Base-by-base conservation (phyloP, 2,329 filamentous ascomycete genomes). In the Penicillium polonicum region DNA sequence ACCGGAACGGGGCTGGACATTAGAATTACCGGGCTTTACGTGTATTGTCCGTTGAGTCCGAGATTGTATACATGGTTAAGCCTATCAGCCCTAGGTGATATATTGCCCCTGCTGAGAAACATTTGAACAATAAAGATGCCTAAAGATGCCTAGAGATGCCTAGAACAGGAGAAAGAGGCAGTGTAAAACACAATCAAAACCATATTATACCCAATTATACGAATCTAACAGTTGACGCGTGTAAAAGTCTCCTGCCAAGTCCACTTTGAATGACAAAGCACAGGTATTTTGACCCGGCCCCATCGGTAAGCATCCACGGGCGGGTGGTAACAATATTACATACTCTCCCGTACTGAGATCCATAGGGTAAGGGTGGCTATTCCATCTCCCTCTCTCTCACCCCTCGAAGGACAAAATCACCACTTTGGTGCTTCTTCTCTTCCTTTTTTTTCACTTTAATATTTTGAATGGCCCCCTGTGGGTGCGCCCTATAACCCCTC, bases 391-490 rank as follows among this genome's bases (percentile, higher is more conserved):
- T 55, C 48, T 55, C 48, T 31, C 39, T 44, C 31, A 27, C 52
- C 54, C 55, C 55, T 60, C 50, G 35, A 53, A 57, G 57, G 55
- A 57, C 54, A 55, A 46, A 36, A 10, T 52, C 25, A 36, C 29
- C 41, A 52, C 39, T 15, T 31, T 27, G 39, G 53, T 58, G 49
- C 27, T 52, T 35, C 31, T 36, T 57, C 48, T 54, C 39, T 48
- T 27, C n/a, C 42, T 44, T 44, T 41, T 45, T 29, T 53, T 45
- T 43, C 58, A 33, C 39, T 57, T 45, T 38, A 29, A 25, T 25
- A 15, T 46, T 36, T 58, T 60, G 46, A 54, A 66, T 67, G 65
- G 65, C 61, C 64, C 63, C 65, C 36, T 38, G 65, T 64, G 65
- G 63, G 65, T 68, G 60, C 59, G 49, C 55, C 49, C 48, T 57